These are phyloP conservation scores for Penicillium argentinense DNA, from an alignment of 495 filamentous ascomycete species.

Conservation along the genomic window DNA sequence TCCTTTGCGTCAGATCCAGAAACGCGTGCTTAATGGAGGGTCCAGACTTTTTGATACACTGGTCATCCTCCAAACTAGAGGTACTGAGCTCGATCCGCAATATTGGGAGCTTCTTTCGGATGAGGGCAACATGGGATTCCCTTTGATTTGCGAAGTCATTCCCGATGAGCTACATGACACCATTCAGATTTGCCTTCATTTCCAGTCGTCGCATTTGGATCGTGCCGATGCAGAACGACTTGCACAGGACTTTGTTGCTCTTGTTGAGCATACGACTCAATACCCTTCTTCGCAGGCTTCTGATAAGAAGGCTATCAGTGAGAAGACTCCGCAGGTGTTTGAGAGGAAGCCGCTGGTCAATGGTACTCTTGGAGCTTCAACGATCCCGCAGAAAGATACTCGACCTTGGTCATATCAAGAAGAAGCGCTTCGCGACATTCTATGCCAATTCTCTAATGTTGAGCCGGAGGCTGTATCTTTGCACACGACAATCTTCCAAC, in stretches of 20 bases:
- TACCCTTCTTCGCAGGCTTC: constrained; percentile 34
- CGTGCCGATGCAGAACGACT: constrained; percentile 40
- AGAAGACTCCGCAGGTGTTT: constrained; percentile 12
- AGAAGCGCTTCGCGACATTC: constrained; percentile 55
- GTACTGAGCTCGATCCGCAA: constrained; percentile 46
- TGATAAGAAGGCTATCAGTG: constrained; percentile 18
- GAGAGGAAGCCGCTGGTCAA: not conserved
- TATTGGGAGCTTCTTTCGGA: constrained; percentile 70
- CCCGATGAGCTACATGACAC: constrained; percentile 50
- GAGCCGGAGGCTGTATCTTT: constrained; percentile 47
- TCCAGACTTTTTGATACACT: constrained; percentile 71
- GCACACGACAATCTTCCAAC: constrained; percentile 50
- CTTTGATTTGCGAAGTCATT: constrained; percentile 67
- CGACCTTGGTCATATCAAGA: constrained; percentile 55
- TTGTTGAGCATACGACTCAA: constrained; percentile 41
- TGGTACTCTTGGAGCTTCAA: not conserved
- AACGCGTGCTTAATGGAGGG: constrained; percentile 48
- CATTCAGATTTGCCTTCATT: constrained; percentile 25
- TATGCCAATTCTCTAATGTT: constrained; percentile 54
- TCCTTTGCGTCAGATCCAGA: constrained; percentile 54
- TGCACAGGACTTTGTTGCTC: constrained; percentile 45
- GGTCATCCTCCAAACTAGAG: constrained; percentile 65
- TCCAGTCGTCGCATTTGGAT: constrained; percentile 38
- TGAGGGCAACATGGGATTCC: constrained; percentile 72
- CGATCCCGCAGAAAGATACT: not conserved